Base-by-base conservation (phyloP, 257 asterid genomes). In the Salvia hispanica region DNA sequence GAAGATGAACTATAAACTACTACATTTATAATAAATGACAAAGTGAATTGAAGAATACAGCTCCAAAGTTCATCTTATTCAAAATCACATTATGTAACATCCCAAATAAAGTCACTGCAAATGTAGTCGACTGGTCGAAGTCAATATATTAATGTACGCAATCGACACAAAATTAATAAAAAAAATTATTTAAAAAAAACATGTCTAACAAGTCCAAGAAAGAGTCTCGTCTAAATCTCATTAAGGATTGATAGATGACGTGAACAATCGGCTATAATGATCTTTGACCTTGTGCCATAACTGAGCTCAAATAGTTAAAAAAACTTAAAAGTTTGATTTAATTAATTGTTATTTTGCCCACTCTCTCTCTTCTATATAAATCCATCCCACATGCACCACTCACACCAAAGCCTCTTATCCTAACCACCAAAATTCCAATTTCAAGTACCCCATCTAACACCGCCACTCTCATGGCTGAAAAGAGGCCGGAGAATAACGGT, bases 401-500 rank as follows among this genome's bases (percentile, higher is more conserved):
- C 66, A 4, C 34, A 39, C 15, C 13, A 21, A 31, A 33, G 62
- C 56, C 12, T 33, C 10, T 59, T 53, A 56, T 62, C 66, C 66
- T 9, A 25, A 9, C 7, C 60, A 46, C 10, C 44, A 50, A 7
- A 67, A 2, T 3, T 37, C 57, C 10, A 43, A 12, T 37, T 6
- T 10, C 0, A 52, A 53, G n/a, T n/a, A 6, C 48, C 13, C 62
- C 39, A 9, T 18, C 67, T 54, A 4, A 13, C 25, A 1, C 64
- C 43, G 42, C 28, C 59, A 5, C 44, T 13, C 18, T 18, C 51
- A 80, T 77, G 85, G 82, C 82, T 13, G 62, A 55, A 34, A 46
- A 58, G 59, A 67, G 37, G 45, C 36, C 78, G 52, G 78, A 71
- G 46, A 73, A 50, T 5, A 50, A 56, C 1, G 78, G 70, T 2